These are phyloP conservation scores for Teunomyces atbi DNA, from an alignment of 805 yeast species.

Conservation along the genomic window DNA sequence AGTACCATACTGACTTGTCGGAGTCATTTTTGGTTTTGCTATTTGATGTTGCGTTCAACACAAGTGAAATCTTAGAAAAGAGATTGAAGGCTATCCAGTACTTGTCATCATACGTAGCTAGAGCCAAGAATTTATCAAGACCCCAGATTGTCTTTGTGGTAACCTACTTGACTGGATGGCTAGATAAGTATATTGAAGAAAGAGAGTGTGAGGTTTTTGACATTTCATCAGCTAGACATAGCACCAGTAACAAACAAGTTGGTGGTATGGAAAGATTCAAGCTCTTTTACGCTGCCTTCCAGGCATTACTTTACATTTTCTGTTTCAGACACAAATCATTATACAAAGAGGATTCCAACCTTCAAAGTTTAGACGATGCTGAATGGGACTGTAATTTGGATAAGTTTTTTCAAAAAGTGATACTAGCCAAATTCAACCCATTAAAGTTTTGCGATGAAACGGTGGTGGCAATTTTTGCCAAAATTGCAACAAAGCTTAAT, in stretches of 20 bases:
- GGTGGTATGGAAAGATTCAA: conserved; percentile 90
- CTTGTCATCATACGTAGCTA: conserved; percentile 82
- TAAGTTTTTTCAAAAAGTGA: conserved; percentile 80
- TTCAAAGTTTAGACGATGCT: conserved; percentile 19
- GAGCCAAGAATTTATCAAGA: conserved; percentile 71
- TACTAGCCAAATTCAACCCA: conserved; percentile 89
- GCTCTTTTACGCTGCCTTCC: conserved; percentile 86
- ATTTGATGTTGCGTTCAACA: conserved; percentile 78
- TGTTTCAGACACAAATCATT: conserved; percentile 78
- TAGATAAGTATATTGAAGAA: conserved; percentile 75
- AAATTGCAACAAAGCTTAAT: conserved; percentile 83
- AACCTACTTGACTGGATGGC: conserved; percentile 81
- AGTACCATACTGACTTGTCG: conserved; percentile 74
- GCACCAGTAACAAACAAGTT: conserved; percentile 18
- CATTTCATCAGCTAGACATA: conserved; percentile 12
- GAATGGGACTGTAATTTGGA: conserved; percentile 81
- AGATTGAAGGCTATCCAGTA: conserved; percentile 91
- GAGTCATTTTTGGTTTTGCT: conserved; percentile 81
- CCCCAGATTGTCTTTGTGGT: conserved; percentile 78
- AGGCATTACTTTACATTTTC: conserved; percentile 84
- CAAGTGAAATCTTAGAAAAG: conserved; percentile 65
- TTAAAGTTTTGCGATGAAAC: conserved; percentile 90
- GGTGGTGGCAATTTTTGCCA: conserved; percentile 90
- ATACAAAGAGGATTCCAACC: conserved; percentile 31
- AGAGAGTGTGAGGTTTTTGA: conserved; percentile 79